A percentile compares a stretch with the other conserved stretches of the same genome.
These are phyloP conservation scores for Penicillium sp. DNA, from an alignment of 2,329 filamentous ascomycete genomes.

Conservation along the genomic window DNA sequence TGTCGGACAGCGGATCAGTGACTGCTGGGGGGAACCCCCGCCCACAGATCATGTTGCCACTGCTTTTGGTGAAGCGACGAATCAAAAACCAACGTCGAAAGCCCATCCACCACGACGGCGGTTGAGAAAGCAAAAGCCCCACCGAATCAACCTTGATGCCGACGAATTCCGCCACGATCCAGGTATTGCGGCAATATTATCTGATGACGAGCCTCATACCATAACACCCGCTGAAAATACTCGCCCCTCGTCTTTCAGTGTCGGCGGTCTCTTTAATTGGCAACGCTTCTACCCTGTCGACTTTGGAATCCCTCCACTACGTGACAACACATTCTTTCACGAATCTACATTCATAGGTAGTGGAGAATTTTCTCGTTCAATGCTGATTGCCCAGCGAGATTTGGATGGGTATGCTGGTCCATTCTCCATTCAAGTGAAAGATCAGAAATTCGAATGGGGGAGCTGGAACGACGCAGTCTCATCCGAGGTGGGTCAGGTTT, in stretches of 20 bases:
- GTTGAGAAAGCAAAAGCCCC: slow-evolving; percentile 41
- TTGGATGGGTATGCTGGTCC: slow-evolving; percentile 44
- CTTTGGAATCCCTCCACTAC: slow-evolving; percentile 52
- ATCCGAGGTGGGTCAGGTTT: slow-evolving; percentile 42
- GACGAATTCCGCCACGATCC: slow-evolving; percentile 40
- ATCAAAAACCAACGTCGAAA: not conserved
- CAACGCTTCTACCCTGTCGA: slow-evolving; percentile 50
- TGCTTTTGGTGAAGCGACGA: not conserved
- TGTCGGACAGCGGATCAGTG: slow-evolving; percentile 21
- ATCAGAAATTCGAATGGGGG: slow-evolving; percentile 45
- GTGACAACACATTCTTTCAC: slow-evolving; percentile 54
- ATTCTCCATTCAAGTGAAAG: slow-evolving; percentile 37
- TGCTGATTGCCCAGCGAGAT: slow-evolving; percentile 42
- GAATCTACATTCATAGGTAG: slow-evolving; percentile 56
- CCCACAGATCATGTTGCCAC: slow-evolving; percentile 1
- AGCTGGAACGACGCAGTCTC: slow-evolving; percentile 56
- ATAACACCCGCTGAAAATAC: not conserved
- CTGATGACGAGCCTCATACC: slow-evolving; percentile 16
- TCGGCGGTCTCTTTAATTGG: slow-evolving; percentile 47
- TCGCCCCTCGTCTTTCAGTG: slow-evolving; percentile 23
- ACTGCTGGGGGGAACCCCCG: not conserved
- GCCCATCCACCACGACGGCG: slow-evolving; percentile 20
- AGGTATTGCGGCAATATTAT: slow-evolving; percentile 35
- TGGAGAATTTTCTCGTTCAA: slow-evolving; percentile 49
- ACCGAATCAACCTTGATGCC: slow-evolving; percentile 46